A percentile compares a stretch with the other conserved stretches of the same genome.
phyloP scores from a whole-genome alignment of 2,329 filamentous ascomycete species.

The Apiospora rasikravindrae region DNA sequence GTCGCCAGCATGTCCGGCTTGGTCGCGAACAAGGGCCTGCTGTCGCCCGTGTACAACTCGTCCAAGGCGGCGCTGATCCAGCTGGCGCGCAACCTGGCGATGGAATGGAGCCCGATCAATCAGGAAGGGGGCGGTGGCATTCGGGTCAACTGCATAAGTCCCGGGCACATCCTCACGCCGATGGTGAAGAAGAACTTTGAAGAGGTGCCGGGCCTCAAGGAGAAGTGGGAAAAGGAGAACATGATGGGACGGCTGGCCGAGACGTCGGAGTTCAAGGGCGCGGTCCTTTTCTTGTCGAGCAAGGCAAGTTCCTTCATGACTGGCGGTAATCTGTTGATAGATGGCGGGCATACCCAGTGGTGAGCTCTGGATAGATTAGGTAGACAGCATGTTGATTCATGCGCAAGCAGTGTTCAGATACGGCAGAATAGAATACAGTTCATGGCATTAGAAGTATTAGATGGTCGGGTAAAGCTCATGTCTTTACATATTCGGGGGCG shows the following conservation, averaged over 20 bases:
- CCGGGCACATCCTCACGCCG: constrained; percentile 70
- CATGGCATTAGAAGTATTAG: too few relatives aligned
- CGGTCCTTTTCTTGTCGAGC: constrained; percentile 65
- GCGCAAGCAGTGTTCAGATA: background rate
- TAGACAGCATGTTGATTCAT: background rate
- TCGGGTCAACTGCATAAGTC: constrained; percentile 71
- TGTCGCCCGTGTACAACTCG: constrained; percentile 70
- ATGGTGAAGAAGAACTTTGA: constrained; percentile 77
- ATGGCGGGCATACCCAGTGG: constrained; percentile 29
- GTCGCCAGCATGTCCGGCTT: constrained; percentile 62
- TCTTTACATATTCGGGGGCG: background rate
- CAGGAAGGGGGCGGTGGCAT: constrained; percentile 57
- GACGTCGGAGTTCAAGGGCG: constrained; percentile 65
- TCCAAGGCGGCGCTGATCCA: constrained; percentile 70
- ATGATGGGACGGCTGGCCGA: constrained; percentile 69
- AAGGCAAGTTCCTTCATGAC: constrained; percentile 67
- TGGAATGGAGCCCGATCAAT: constrained; percentile 62
- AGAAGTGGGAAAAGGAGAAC: constrained; percentile 73
- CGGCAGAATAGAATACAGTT: background rate
- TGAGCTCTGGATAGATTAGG: background rate
- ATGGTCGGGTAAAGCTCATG: background rate
- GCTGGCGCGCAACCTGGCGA: constrained; percentile 64
- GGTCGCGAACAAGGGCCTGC: constrained; percentile 62
- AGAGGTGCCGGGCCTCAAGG: constrained; percentile 63
- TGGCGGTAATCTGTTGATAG: constrained; percentile 28